These are phyloP conservation scores for Yamadazyma atmosphaerica DNA, from an alignment of 1,139 yeast genomes.

Conservation along the genomic window DNA sequence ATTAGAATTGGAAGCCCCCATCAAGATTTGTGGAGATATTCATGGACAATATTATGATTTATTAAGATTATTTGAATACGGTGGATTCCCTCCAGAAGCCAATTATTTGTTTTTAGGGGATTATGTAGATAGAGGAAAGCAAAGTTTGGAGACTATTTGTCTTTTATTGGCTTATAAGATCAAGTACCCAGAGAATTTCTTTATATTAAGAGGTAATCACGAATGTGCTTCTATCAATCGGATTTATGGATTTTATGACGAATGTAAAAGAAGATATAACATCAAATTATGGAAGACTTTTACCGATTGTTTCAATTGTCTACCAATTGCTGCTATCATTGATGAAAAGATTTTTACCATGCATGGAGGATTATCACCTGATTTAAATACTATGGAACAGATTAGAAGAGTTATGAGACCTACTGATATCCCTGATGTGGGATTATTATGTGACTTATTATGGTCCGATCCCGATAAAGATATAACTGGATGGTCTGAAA, in stretches of 20 bases:
- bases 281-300: constrained; percentile 92
- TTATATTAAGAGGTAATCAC: constrained; percentile 89
- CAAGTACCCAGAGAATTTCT: constrained; percentile 95
- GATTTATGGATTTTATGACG: constrained; percentile 96
- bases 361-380: constrained; percentile 99
- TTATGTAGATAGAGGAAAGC: constrained; percentile 93
- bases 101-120: constrained; percentile 72
- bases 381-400: constrained; percentile 95
- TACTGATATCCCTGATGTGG: constrained; percentile 97
- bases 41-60: constrained; percentile 98
- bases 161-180: constrained; percentile 90
- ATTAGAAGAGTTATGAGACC: constrained; percentile 98
- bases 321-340: constrained; percentile 94
- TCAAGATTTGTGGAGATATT: constrained; percentile 91
- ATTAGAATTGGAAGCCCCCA: constrained; percentile 95
- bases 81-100: constrained; percentile 99
- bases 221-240: constrained; percentile 96
- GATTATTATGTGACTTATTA: constrained; percentile 88
- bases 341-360: constrained; percentile 97
- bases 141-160: constrained; percentile 92
- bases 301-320: constrained; percentile 88
- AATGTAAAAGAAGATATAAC: constrained; percentile 90
- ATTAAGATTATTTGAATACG: constrained; percentile 92
- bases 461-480: constrained; percentile 99
- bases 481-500: constrained; percentile 97